A percentile compares a stretch with the other conserved stretches of the same genome.
These are phyloP conservation scores for Collybiopsis luxurians DNA, from an alignment of 768 basidiomycete genomes.

Conservation along the genomic window DNA sequence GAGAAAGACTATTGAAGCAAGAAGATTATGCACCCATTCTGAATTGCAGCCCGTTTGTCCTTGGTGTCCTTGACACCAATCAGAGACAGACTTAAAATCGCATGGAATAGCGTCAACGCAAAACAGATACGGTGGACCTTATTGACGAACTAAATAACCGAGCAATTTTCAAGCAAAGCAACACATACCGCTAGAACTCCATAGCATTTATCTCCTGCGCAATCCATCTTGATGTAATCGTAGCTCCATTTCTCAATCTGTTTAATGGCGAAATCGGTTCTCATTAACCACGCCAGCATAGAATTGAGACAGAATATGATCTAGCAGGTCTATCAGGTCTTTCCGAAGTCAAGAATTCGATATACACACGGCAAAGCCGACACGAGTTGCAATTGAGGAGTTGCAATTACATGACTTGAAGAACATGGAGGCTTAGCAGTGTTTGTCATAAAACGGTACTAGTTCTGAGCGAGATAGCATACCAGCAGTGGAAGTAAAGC, in stretches of 20 bases:
- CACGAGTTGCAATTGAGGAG: constrained; percentile 94
- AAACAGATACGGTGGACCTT: constrained; percentile 97
- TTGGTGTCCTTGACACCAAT: constrained; percentile 88
- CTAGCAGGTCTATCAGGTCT: constrained; percentile 34
- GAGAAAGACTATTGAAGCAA: constrained; percentile 2
- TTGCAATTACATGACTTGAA: constrained; percentile 99
- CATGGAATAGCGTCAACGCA: constrained; percentile 86
- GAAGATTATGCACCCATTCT: constrained; percentile 73
- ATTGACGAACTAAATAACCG: neutral
- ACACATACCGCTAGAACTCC: constrained; percentile 89
- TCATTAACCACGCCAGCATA: constrained; percentile 96
- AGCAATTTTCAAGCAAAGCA: neutral
- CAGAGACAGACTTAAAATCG: constrained; percentile 73
- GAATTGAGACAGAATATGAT: constrained; percentile 96
- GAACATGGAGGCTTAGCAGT: constrained; percentile 78
- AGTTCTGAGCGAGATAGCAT: constrained; percentile 6
- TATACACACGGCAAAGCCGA: constrained; percentile 82
- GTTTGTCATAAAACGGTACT: constrained; percentile 10
- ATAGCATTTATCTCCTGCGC: constrained; percentile 89
- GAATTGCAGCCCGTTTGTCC: constrained; percentile 90
- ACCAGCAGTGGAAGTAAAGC: constrained; percentile 86
- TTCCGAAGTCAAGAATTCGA: neutral
- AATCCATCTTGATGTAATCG: constrained; percentile 99
- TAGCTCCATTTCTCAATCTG: constrained; percentile 91
- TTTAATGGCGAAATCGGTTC: constrained; percentile 82